These are phyloP conservation scores for Tricholomella constricta DNA, from an alignment of 768 basidiomycete species.

Conservation along the genomic window DNA sequence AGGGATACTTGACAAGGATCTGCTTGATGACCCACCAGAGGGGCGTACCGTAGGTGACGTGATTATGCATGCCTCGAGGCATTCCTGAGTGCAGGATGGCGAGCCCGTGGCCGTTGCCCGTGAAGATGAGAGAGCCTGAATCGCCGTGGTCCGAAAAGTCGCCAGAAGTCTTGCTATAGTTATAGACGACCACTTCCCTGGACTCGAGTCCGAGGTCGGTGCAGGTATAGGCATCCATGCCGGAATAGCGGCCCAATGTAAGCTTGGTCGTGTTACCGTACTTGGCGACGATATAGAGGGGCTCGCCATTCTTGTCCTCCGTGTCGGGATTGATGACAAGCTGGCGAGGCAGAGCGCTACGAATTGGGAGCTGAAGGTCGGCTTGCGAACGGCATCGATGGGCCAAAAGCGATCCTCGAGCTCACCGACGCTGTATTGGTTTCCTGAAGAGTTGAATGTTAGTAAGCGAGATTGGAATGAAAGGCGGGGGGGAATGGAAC, in stretches of 20 bases:
- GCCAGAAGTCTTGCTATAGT: slow-evolving; percentile 29
- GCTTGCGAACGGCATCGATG: slow-evolving; percentile 26
- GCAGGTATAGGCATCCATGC: slow-evolving; percentile 34
- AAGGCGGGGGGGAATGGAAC: slow-evolving; percentile 14
- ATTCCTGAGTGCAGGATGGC: too few species aligned
- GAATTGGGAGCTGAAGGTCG: slow-evolving; percentile 32
- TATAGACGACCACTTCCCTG: slow-evolving; percentile 36
- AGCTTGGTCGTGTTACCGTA: slow-evolving; percentile 36
- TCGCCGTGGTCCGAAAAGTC: slow-evolving; percentile 40
- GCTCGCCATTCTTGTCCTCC: slow-evolving; percentile 19
- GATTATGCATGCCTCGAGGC: too few species aligned
- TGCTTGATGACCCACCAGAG: neutral
- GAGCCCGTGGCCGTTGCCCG: too few species aligned
- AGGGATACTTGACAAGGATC: too few species aligned
- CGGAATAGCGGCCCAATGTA: slow-evolving; percentile 38
- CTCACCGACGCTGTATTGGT: neutral
- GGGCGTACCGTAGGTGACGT: too few species aligned
- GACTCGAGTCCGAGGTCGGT: slow-evolving; percentile 25
- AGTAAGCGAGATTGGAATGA: slow-evolving; percentile 7
- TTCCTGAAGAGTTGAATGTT: slow-evolving; percentile 25
- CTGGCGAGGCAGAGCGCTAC: slow-evolving; percentile 20
- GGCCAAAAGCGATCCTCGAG: slow-evolving; percentile 17
- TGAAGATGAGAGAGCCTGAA: slow-evolving; percentile 41
- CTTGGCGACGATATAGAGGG: slow-evolving; percentile 33
- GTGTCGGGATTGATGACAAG: slow-evolving; percentile 29